Base-by-base conservation (phyloP, 306 rosid genomes). In the Quercus robur region DNA sequence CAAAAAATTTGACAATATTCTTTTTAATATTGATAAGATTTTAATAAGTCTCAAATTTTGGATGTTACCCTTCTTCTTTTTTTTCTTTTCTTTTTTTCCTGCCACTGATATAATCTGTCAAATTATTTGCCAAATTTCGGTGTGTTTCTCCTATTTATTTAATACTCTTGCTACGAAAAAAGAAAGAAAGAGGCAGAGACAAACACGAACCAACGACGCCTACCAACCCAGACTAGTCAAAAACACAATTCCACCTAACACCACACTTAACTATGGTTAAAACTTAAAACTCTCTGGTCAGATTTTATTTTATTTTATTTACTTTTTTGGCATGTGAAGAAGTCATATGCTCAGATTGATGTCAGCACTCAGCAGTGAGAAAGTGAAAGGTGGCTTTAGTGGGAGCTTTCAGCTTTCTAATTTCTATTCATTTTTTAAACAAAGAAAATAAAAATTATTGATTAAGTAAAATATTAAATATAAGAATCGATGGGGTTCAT, bases 191-290 rank as follows among this genome's bases (percentile, higher is more conserved):
- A 46, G 25, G 68, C 26, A 38, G 17, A 12, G 66, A 11, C 14
- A 13, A 59, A 23, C 66, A 12, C 15, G 30, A 33, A 62, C 73
- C 66, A 15, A 79, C 78, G 75, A 86, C 86, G 94, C 92, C 94
- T 26, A 78, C 95, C 95, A 87, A 91, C 73, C 87, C 92, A 77
- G 90, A 84, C 89, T 25, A 33, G 91, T 91, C 96, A 91, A 49
- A 12, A 49, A 49, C 54, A 10, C 54, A 49, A 89, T 82, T 77
- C 66, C 91, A 91, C 91, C 89, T 72, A 87, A 84, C 85, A 67
- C 79, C 26, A 15, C 1, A n/a, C 59, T 72, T 84, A 85, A 83
- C 85, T 77, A 70, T 77, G 87, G 88, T 85, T 87, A 80, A 55
- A 19, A 15, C 23, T 7, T 1, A 14, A 3, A 70, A 2, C 41